These are phyloP conservation scores for Yarrowia divulgata DNA, from an alignment of 805 yeast species.

Conservation along the genomic window DNA sequence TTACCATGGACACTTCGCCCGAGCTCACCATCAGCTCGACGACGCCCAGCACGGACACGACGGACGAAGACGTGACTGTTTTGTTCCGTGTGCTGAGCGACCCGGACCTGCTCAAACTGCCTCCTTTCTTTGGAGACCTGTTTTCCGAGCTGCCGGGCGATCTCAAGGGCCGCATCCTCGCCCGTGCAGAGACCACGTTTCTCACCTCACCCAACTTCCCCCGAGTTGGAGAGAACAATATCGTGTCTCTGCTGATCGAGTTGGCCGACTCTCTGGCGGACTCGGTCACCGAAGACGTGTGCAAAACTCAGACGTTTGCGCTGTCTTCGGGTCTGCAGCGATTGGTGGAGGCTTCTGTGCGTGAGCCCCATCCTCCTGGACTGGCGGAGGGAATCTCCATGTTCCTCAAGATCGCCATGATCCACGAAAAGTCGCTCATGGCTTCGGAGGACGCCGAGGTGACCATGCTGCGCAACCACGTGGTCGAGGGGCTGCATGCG, in stretches of 20 bases:
- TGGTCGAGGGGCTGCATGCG: slow-evolving; percentile 21
- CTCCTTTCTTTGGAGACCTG: slow-evolving; percentile 44
- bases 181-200: slow-evolving; percentile 42
- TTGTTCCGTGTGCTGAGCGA: slow-evolving; percentile 13
- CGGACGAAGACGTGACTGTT: slow-evolving; percentile 15
- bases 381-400: slow-evolving; percentile 43
- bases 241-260: slow-evolving; percentile 16
- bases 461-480: slow-evolving; percentile 27
- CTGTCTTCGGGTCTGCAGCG: slow-evolving; percentile 41
- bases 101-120: slow-evolving; percentile 1
- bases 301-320: slow-evolving; percentile 39
- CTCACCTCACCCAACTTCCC: slow-evolving; percentile 45
- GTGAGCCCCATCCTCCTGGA: slow-evolving; percentile 34
- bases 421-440: slow-evolving; percentile 42
- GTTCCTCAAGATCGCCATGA: slow-evolving; percentile 46
- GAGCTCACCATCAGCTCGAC: slow-evolving; percentile 5
- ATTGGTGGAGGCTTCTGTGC: slow-evolving; percentile 38
- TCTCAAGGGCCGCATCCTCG: slow-evolving; percentile 42
- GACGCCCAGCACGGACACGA: slow-evolving; percentile 2
- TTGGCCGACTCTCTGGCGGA: slow-evolving; percentile 46
- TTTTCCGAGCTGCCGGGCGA: slow-evolving; percentile 40
- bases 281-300: slow-evolving; percentile 41
- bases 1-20: slow-evolving; percentile 27
- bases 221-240: slow-evolving; percentile 19
- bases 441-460: slow-evolving; percentile 27